A percentile compares a stretch with the other conserved stretches of the same genome.
Evolutionary conservation across 2,329 filamentous ascomycete genomes (phyloP).

Genomic region (Scedosporium dehoogii): DNA sequence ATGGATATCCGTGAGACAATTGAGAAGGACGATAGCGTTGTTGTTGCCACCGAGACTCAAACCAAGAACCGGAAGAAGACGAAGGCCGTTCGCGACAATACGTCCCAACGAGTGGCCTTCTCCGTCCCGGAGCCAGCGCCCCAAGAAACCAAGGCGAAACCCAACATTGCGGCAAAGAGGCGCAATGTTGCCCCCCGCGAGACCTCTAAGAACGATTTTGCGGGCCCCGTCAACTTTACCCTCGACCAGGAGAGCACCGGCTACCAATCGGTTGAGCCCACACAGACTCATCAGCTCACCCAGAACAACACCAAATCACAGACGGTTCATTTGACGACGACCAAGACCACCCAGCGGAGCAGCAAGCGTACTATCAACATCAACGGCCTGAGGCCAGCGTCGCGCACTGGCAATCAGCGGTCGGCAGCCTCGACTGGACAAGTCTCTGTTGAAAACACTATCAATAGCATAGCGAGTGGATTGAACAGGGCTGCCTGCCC

Average conservation of each 20-base stretch:
- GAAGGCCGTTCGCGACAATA: conserved; percentile 8
- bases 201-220: conserved; percentile 10
- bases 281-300: conserved; percentile 14
- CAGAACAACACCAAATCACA: conserved; percentile 6
- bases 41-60: not conserved
- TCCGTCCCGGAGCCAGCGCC: conserved; percentile 25
- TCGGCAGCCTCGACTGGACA: not conserved
- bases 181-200: conserved; percentile 16
- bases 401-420: not conserved
- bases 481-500: conserved; percentile 23
- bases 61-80: conserved; percentile 12
- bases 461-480: conserved; percentile 8
- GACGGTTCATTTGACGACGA: not conserved
- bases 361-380: not conserved
- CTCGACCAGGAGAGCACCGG: conserved; percentile 14
- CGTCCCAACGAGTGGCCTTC: conserved; percentile 29
- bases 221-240: conserved; percentile 11
- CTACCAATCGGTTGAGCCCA: conserved; percentile 14
- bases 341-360: not conserved
- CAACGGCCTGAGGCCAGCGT: not conserved
- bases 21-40: conserved; percentile 9
- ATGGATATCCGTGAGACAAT: conserved; percentile 10
- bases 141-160: conserved; percentile 15
- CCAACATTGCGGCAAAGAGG: conserved; percentile 27
- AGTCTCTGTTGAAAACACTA: conserved; percentile 1